A percentile compares a stretch with the other conserved stretches of the same genome.
Conservation (phyloP, 2,329 filamentous ascomycete genomes). For the Tolypocladium cylindrosporum region DNA sequence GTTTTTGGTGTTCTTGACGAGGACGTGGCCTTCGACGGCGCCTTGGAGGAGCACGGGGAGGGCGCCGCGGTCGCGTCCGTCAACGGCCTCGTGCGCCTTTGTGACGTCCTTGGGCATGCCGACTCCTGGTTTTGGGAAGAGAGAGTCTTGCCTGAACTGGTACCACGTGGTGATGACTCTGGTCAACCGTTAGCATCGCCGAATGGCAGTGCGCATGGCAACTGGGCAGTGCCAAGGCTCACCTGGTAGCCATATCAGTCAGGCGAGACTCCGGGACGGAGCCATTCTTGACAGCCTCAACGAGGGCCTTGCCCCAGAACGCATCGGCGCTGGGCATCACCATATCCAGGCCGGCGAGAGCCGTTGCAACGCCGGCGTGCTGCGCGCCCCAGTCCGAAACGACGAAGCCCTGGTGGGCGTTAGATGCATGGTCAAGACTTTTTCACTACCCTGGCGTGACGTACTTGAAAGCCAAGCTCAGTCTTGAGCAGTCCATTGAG, state of each 20-base stretch:
- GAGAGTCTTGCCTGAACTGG: slow-evolving; percentile 40
- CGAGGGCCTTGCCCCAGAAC: slow-evolving; percentile 44
- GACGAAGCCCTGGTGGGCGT: slow-evolving; percentile 45
- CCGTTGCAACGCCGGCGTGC: slow-evolving; percentile 50
- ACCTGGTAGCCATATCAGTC: slow-evolving; percentile 49
- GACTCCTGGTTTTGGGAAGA: slow-evolving; percentile 34
- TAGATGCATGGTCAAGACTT: slow-evolving; percentile 4
- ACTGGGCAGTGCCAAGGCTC: neutral
- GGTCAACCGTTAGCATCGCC: neutral
- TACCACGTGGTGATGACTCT: slow-evolving; percentile 45
- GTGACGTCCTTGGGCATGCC: slow-evolving; percentile 41
- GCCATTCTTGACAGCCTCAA: slow-evolving; percentile 49
- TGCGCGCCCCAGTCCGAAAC: slow-evolving; percentile 60
- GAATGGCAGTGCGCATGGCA: neutral
- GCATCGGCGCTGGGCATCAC: slow-evolving; percentile 46
- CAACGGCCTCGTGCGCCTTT: slow-evolving; percentile 39
- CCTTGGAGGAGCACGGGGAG: slow-evolving; percentile 36
- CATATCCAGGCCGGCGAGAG: slow-evolving; percentile 61
- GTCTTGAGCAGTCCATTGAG: slow-evolving; percentile 58
- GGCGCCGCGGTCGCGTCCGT: slow-evolving; percentile 39
- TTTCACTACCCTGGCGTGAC: neutral
- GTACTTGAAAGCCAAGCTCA: slow-evolving; percentile 43
- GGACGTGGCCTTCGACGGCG: slow-evolving; percentile 52
- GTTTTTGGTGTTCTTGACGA: slow-evolving; percentile 50
- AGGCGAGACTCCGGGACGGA: slow-evolving; percentile 44